Evolutionary conservation across 176 grass and related monocot species (phyloP).

Genomic region (Aegilops umbellulata): DNA sequence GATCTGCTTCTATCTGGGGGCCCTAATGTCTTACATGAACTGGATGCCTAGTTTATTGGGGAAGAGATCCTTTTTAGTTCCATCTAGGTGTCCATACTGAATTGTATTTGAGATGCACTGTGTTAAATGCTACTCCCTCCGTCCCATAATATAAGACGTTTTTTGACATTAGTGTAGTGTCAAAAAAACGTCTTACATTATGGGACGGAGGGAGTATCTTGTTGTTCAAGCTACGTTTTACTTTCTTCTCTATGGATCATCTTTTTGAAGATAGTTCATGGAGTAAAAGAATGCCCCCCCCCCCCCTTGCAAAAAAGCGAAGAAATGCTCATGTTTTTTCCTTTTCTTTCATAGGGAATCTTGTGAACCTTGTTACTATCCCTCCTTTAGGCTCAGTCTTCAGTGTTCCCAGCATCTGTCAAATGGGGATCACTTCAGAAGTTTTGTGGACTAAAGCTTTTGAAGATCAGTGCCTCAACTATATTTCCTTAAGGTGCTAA

Average conservation of each 20-base stretch:
- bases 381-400: slow-evolving; percentile 6
- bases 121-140: slow-evolving; percentile 17
- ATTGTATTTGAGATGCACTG: background rate
- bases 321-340: background rate
- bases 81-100: background rate
- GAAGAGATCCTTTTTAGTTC: background rate
- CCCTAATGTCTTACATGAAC: background rate
- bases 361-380: background rate
- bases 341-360: background rate
- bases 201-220: too few relatives aligned
- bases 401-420: background rate
- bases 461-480: background rate
- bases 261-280: background rate
- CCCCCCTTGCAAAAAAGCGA: background rate
- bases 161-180: too few relatives aligned
- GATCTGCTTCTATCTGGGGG: background rate
- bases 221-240: slow-evolving; percentile 1
- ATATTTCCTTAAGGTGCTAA: slow-evolving; percentile 12
- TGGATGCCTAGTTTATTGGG: background rate
- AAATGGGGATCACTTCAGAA: slow-evolving; percentile 14
- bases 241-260: background rate
- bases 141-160: too few relatives aligned
- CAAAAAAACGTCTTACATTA: too few relatives aligned
- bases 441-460: slow-evolving; percentile 15
- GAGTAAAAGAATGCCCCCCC: background rate